Evolutionary conservation across 352 stramenopile genomes (phyloP), one percentile per base, ranked within the genome.

Genomic region (Phytophthora syringae): DNA sequence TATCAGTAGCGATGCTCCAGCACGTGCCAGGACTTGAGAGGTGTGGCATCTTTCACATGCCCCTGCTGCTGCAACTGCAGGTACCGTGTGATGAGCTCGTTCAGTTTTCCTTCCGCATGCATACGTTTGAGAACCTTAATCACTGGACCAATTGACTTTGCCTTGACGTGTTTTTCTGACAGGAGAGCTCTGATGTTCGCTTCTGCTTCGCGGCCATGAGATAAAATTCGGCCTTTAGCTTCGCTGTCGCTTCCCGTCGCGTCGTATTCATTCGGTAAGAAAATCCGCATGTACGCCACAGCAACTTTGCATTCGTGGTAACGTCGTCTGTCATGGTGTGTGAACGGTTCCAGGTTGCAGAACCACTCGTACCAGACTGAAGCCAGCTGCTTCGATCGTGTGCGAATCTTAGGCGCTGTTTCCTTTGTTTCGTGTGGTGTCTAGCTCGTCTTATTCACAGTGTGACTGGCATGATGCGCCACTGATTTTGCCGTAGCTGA

Each of bases 361-460:
- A 56, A 56, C 36, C 25, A 64, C 24, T 51, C 56, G 56, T 52
- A 64, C 56, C 56, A 64, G 1, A 56, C 25, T 0, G 44, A 24
- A 1, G 56, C 36, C 1, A 56, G n/a, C 16, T 27, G 24, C 27
- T 56, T 64, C 5, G 36, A 16, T 24, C 39, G 18, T 3, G 40
- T 32, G 5, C 9, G 27, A 32, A 9, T 9, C 27, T 9, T 32
- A 32, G 27, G 27, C 9, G 27, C 27, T 32, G 27, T 32, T 32
- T 32, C 6, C 27, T 32, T 32, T 32, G 27, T 32, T 32, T 32
- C 27, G 27, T 32, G 5, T 32, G 27, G 27, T 32, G 27, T 32
- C 9, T 5, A 32, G 27, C 5, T 9, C 27, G 27, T 32, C 27
- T 10, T 32, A 32, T 32, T 32, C 27, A 32, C 27, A 32, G 27